phyloP scores from a whole-genome alignment of 148 eudicot genomes.

The Suaeda aralocaspica region DNA sequence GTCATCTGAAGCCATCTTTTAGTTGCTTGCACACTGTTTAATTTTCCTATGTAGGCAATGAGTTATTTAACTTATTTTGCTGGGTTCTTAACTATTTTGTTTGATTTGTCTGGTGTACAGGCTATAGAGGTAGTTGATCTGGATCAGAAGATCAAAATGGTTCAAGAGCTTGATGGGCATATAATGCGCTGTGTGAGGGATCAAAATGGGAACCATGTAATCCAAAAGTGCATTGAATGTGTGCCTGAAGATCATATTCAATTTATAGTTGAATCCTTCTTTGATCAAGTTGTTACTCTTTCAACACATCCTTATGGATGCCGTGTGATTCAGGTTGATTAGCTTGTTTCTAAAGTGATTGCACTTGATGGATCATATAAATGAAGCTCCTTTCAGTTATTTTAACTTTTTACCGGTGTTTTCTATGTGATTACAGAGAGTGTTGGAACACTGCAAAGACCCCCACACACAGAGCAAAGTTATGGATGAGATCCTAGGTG shows the following conservation, averaged over 20 bases:
- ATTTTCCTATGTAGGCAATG: no score
- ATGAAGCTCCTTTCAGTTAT: not conserved
- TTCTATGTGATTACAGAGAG: constrained; percentile 50
- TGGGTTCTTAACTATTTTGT: not conserved
- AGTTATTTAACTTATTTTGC: no score
- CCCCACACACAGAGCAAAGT: constrained; percentile 79
- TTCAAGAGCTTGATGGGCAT: constrained; percentile 86
- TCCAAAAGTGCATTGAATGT: constrained; percentile 98
- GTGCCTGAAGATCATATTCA: constrained; percentile 92
- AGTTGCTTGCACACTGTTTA: no score
- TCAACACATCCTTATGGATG: constrained; percentile 99
- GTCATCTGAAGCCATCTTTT: no score
- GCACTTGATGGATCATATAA: not conserved
- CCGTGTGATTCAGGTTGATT: constrained; percentile 89
- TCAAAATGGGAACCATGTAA: constrained; percentile 98
- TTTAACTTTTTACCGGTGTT: constrained; percentile 7
- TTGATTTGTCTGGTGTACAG: constrained; percentile 36
- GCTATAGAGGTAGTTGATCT: constrained; percentile 98
- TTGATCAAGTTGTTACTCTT: constrained; percentile 88
- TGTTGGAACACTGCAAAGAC: constrained; percentile 85
- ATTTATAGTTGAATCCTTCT: constrained; percentile 79
- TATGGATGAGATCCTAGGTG: constrained; percentile 84
- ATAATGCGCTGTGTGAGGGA: constrained; percentile 99
- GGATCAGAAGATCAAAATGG: constrained; percentile 97
- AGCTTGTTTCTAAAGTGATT: not conserved